Percentiles rank a stretch among this genome's conserved stretches.
Conservation (phyloP, 2,329 filamentous ascomycete genomes). For the Phialophora expanda region DNA sequence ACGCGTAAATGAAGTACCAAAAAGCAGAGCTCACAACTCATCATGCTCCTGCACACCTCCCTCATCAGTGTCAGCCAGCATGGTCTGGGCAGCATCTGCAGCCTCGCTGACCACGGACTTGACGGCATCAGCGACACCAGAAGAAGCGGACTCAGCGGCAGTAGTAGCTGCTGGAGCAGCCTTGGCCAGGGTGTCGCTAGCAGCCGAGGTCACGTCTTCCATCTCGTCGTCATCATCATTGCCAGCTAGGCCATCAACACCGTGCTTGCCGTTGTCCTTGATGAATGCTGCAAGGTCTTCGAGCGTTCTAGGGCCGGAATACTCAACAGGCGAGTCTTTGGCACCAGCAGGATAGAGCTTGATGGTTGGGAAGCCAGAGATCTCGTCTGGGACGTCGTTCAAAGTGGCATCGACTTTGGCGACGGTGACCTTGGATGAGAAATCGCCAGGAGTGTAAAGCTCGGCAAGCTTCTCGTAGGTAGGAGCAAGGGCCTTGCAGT, state of each 20-base stretch:
- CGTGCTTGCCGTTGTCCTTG: conserved; percentile 92
- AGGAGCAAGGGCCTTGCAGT: conserved; percentile 72
- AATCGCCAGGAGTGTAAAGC: conserved; percentile 59
- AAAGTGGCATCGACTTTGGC: conserved; percentile 93
- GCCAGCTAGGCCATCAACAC: conserved; percentile 68
- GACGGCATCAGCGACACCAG: conserved; percentile 52
- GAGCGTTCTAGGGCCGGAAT: conserved; percentile 83
- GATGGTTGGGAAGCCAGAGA: conserved; percentile 98
- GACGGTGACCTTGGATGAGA: conserved; percentile 66
- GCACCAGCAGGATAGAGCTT: conserved; percentile 92
- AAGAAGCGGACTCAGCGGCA: conserved; percentile 65
- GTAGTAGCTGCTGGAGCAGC: conserved; percentile 40
- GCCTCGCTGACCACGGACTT: conserved; percentile 33
- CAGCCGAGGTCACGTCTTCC: conserved; percentile 58
- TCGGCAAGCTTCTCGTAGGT: conserved; percentile 70
- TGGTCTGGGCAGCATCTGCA: conserved; percentile 33
- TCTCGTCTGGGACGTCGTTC: conserved; percentile 97
- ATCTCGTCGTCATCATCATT: conserved; percentile 65
- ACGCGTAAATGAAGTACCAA: neutral
- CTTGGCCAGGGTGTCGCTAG: conserved; percentile 40
- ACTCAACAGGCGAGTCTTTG: conserved; percentile 84
- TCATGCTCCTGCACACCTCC: conserved; percentile 37
- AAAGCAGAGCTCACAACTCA: conserved; percentile 34
- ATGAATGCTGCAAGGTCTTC: conserved; percentile 93
- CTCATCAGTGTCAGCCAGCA: conserved; percentile 36